Evolutionary conservation across 1,284 basidiomycete species (phyloP), one percentile per base, ranked within the genome.

Genomic region (Sporisorium iseilematis-ciliati): DNA sequence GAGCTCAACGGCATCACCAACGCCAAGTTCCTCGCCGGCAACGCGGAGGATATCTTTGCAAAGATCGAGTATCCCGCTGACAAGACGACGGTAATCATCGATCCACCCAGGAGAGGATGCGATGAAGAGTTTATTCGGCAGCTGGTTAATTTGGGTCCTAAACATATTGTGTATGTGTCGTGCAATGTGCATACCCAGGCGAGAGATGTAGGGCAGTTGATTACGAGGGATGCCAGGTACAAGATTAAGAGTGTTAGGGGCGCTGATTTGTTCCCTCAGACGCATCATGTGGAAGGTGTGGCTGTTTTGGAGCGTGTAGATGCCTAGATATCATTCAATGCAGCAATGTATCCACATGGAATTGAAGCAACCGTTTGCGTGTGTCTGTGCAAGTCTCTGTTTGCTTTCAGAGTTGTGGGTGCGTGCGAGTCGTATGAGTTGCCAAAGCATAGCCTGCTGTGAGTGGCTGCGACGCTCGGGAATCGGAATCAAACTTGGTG

Each of bases 171-270:
- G 16, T 85, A 85, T 57, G 80, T 85, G 7, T 79, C 75, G n/a
- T 98, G 96, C 86, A 98, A 98, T 85, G 95, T 88, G 7, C 87
- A 88, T 75, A 88, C 87, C 0, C 88, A 88, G 82, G 87, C 87
- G 18, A 75, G 87, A 23, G 85, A 86, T 69, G 80, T 87, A 0
- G 86, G 83, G 0, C 64, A 75, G 54, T 45, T 85, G 31, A 50
- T 85, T 4, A 45, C 29, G 1, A 67, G 49, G 42, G 77, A 77
- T 41, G 64, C 75, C 7, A 49, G 60, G 42, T 85, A 84, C 65
- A 66, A 74, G 61, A 78, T 85, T 62, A 68, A 67, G 41, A 82
- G 79, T 49, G 62, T 84, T 6, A 68, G 82, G 23, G 83, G 82
- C 5, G 83, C 83, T 14, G 83, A 85, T 65, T 59, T 85, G 53